Base-by-base conservation (phyloP, 495 filamentous ascomycete species). In the Ascodesmis nigricans region DNA sequence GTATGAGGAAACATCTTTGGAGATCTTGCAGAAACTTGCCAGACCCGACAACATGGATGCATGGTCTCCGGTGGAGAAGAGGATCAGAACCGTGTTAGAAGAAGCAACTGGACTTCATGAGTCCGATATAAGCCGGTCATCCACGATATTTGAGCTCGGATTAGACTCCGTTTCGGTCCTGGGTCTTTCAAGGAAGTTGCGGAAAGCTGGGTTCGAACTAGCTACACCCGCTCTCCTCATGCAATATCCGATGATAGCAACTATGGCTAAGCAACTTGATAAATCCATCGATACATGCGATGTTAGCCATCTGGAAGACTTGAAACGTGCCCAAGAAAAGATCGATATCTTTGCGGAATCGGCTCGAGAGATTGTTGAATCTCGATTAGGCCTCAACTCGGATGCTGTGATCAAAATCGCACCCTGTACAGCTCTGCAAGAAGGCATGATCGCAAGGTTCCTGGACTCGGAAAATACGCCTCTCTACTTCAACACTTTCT, bases 151-250 rank as follows among this genome's bases (percentile, higher is more conserved):
- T 43, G 77, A 87, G 33, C 55, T 90, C 1, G 80, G 80, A 0
- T 58, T 84, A 4, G 81, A 87, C 48, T 84, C 78, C 0, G 78
- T 91, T 9, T 77, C 75, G 0, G 73, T 73, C 2, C 68, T 82
- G 15, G 63, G 67, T 15, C 59, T 90, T 33, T 53, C 67, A 8
- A 45, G 45, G 23, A 40, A 45, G 7, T 39, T 64, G 35, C 60
- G 53, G 38, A 46, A 49, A 11, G 44, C 37, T 35, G 60, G 50
- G n/a, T 53, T 79, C 38, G 17, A 42, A 2, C 57, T 61, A 14
- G 73, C 69, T 1, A 64, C 62, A 15, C 62, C 73, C 10, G 69
- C 75, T 0, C 35, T 67, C 2, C 61, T 87, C 15, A 67, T 84
- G 59, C 68, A 63, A 35, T 56, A 57, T 39, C 13, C 24, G 3